Percentiles rank a stretch among this genome's conserved stretches.
These are phyloP conservation scores for Lachnellula subtilissima DNA, from an alignment of 2,329 filamentous ascomycete species.

Conservation along the genomic window DNA sequence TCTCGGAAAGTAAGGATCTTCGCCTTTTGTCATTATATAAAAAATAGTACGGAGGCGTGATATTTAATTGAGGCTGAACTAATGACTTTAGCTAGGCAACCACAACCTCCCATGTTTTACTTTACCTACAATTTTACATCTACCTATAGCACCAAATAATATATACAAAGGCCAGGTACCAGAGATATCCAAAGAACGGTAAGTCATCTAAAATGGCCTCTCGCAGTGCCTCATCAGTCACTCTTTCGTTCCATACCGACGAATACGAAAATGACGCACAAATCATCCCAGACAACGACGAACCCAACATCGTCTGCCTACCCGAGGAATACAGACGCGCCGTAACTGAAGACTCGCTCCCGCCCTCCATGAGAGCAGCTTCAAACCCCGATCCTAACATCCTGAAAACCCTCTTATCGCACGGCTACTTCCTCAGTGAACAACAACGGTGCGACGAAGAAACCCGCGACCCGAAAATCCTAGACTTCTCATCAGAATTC, in stretches of 20 bases:
- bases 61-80: too few species aligned
- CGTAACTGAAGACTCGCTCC: not conserved
- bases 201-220: constrained; percentile 4
- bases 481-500: constrained; percentile 1
- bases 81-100: too few species aligned
- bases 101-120: too few species aligned
- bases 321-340: not conserved
- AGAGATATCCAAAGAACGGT: not conserved
- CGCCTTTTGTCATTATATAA: too few species aligned
- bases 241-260: constrained; percentile 5
- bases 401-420: constrained; percentile 8
- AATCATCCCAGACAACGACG: not conserved
- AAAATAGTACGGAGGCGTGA: too few species aligned
- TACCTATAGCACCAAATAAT: not conserved
- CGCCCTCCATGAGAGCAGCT: constrained; percentile 16
- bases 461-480: too few species aligned
- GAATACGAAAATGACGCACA: not conserved
- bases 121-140: too few species aligned
- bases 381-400: constrained; percentile 7
- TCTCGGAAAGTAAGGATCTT: too few species aligned
- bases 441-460: not conserved
- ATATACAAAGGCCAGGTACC: not conserved
- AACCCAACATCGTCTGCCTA: not conserved
- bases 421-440: constrained; percentile 1
- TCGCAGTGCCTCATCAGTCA: constrained; percentile 7